These are phyloP conservation scores for Zygotorulaspora mrakii DNA, from an alignment of 1,139 yeast genomes.

Conservation along the genomic window DNA sequence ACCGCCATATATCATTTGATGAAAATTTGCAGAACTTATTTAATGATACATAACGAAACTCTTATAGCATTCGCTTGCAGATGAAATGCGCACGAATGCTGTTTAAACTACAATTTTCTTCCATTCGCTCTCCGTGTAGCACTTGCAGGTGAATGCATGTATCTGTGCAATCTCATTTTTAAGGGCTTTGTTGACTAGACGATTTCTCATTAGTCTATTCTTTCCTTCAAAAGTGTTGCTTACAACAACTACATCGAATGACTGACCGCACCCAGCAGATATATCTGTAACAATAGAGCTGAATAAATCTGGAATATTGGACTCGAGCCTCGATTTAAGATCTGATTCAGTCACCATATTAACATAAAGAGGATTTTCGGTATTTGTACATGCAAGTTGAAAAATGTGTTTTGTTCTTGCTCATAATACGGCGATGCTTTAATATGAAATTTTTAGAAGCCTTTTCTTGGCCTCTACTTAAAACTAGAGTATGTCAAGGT, in stretches of 20 bases:
- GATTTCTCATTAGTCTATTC: slow-evolving; percentile 79
- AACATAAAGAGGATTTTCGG: no score
- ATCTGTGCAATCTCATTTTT: slow-evolving; percentile 79
- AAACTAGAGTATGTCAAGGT: no score
- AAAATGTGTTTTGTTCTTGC: background rate
- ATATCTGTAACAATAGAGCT: slow-evolving; percentile 41
- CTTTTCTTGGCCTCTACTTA: background rate
- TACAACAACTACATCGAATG: slow-evolving; percentile 81
- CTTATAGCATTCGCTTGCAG: slow-evolving; percentile 4
- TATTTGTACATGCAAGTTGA: no score
- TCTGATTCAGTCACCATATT: slow-evolving; percentile 26
- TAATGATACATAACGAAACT: slow-evolving; percentile 14
- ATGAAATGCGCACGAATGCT: background rate
- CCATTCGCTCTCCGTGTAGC: slow-evolving; percentile 74
- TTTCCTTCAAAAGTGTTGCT: slow-evolving; percentile 73
- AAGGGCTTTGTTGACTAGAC: slow-evolving; percentile 75
- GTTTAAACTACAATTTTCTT: slow-evolving; percentile 34
- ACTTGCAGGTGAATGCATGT: slow-evolving; percentile 94
- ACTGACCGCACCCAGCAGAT: slow-evolving; percentile 82
- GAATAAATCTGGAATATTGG: slow-evolving; percentile 29
- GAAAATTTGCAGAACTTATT: slow-evolving; percentile 1
- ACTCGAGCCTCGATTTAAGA: slow-evolving; percentile 26
- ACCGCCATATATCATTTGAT: slow-evolving; percentile 24
- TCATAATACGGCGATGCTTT: background rate
- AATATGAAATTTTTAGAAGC: background rate